These are phyloP conservation scores for Candida glaebosa DNA, from an alignment of 805 yeast genomes.

Conservation along the genomic window DNA sequence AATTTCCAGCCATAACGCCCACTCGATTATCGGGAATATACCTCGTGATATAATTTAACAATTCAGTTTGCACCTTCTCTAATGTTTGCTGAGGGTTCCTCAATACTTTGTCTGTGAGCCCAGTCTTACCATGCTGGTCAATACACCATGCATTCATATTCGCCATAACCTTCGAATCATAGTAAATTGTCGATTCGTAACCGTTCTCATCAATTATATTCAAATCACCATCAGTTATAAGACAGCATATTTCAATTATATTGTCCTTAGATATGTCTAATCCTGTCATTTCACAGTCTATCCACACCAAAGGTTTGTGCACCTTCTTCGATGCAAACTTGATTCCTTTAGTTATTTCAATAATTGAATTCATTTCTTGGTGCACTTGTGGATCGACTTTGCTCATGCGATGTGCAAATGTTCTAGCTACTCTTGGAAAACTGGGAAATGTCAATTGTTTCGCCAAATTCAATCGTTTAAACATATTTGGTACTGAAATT, in stretches of 20 bases:
- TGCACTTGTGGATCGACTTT: background rate
- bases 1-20: constrained; percentile 86
- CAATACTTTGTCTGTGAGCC: constrained; percentile 71
- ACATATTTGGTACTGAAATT: background rate
- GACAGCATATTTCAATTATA: constrained; percentile 88
- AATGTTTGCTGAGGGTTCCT: constrained; percentile 50
- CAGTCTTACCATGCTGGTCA: constrained; percentile 71
- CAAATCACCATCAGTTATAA: constrained; percentile 81
- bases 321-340: background rate
- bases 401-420: background rate
- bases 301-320: constrained; percentile 71
- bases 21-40: constrained; percentile 49
- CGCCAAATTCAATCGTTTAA: background rate
- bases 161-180: constrained; percentile 57
- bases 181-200: constrained; percentile 78
- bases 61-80: constrained; percentile 60
- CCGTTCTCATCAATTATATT: constrained; percentile 66
- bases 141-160: constrained; percentile 88
- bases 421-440: background rate
- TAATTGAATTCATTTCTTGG: background rate
- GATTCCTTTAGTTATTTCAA: background rate
- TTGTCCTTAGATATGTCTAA: constrained; percentile 72
- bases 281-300: constrained; percentile 99
- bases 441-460: background rate
- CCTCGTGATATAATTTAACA: constrained; percentile 56